Base-by-base conservation (phyloP, 2,329 filamentous ascomycete genomes). In the Corinectria fuckeliana region DNA sequence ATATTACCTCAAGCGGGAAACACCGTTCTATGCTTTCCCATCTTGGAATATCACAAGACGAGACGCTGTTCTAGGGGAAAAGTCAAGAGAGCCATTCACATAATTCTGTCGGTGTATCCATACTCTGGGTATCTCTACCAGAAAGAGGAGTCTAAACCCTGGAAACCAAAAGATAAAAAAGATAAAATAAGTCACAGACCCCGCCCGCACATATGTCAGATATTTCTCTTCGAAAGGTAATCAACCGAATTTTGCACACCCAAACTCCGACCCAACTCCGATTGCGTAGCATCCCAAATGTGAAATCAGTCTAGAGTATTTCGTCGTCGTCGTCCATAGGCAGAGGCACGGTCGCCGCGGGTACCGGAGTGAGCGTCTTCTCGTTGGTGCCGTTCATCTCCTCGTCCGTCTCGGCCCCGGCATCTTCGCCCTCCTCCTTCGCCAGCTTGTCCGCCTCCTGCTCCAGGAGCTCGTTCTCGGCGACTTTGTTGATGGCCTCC, bases 401-500 rank as follows among this genome's bases (percentile, higher is more conserved):
- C 48, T 75, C 76, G 44, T 77, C 77, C 63, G 71, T 73, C 66
- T 71, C 73, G 64, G 71, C 74, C 62, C 68, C 71, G n/a, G 50
- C 56, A 14, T 69, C 68, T n/a, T 64, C 70, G 13, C 64, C 69
- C n/a, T 64, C 67, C n/a, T 62, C 52, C 18, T 61, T 54, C 25
- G 63, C 66, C 23, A 25, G 59, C 44, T 53, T 58, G 4, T 65
- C 70, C 20, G 57, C 63, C 16, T 64, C 64, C 42, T 28, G 23
- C 1, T 54, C 66, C 13, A 5, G 14, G 14, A n/a, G n/a, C 20
- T 65, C 68, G 47, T 62, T 64, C 20, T 68, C 71, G 3, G 65
- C 69, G 41, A 70, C 68, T 60, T 71, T 80, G 71, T 88, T 88
- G 66, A 88, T 77, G 7, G 85, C 81, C 2, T 87, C 84, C 86